A percentile compares a stretch with the other conserved stretches of the same genome.
Conservation (phyloP, 176 grass and related monocot genomes). For the Oryza glaberrima region DNA sequence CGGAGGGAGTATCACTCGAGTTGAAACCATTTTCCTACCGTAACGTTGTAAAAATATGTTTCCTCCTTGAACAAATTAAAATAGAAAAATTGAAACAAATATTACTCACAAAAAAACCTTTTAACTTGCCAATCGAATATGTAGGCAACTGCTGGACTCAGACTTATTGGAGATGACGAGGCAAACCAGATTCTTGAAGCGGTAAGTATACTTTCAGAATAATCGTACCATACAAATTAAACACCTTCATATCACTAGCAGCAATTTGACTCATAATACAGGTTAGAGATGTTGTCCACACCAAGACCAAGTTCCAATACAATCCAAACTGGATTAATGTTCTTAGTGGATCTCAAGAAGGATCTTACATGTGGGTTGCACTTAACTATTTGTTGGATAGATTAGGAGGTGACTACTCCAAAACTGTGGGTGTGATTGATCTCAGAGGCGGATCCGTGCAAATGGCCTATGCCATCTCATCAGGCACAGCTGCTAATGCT, state of each 20-base stretch:
- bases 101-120: too few species aligned
- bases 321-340: slow-evolving; percentile 51
- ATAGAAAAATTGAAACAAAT: too few species aligned
- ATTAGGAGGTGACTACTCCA: slow-evolving; percentile 53
- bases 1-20: too few species aligned
- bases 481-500: slow-evolving; percentile 46
- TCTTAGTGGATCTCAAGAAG: slow-evolving; percentile 57
- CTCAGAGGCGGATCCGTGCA: slow-evolving; percentile 58
- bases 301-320: slow-evolving; percentile 49
- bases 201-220: slow-evolving; percentile 8
- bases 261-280: not conserved
- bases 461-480: slow-evolving; percentile 61
- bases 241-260: not conserved
- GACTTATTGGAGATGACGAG: slow-evolving; percentile 45
- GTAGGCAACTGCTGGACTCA: slow-evolving; percentile 53
- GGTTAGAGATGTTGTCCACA: slow-evolving; percentile 51
- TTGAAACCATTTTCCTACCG: too few species aligned
- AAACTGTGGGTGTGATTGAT: slow-evolving; percentile 59
- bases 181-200: slow-evolving; percentile 53
- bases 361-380: slow-evolving; percentile 65
- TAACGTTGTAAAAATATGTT: too few species aligned
- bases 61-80: too few species aligned
- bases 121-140: not conserved
- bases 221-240: too few species aligned
- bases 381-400: slow-evolving; percentile 61